These are phyloP conservation scores for Pleurozium schreberi DNA, from an alignment of 225 moss, liverwort and hornwort genomes.

Conservation along the genomic window DNA sequence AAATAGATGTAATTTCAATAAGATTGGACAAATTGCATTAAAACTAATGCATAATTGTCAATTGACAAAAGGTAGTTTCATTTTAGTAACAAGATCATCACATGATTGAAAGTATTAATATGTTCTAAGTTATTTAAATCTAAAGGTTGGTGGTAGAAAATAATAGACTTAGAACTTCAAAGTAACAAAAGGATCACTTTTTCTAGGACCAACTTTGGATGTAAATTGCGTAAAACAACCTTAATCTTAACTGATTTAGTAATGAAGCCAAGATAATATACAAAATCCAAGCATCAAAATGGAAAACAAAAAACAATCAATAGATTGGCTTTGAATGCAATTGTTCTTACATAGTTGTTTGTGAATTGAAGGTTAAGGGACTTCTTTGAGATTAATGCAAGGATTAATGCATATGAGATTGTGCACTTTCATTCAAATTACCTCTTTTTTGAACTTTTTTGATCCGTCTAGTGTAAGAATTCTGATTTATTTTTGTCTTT, in stretches of 20 bases:
- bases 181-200: too few species aligned
- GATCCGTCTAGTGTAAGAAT: background rate
- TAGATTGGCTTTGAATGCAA: background rate
- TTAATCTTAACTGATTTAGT: fast-evolving
- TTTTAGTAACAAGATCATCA: background rate
- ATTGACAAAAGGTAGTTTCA: background rate
- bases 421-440: background rate
- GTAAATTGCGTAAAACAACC: background rate
- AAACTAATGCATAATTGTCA: background rate
- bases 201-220: background rate
- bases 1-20: background rate
- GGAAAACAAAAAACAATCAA: fast-evolving
- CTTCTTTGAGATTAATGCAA: background rate
- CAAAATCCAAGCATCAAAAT: too few species aligned
- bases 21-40: background rate
- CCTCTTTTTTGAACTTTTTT: background rate
- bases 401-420: background rate
- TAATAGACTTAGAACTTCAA: fast-evolving
- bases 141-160: too few species aligned
- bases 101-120: background rate
- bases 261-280: too few species aligned
- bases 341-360: too few species aligned
- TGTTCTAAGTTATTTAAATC: background rate
- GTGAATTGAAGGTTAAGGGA: background rate
- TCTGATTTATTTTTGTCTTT: background rate